phyloP scores from a whole-genome alignment of 352 stramenopile genomes.

The Phytophthora multivora region DNA sequence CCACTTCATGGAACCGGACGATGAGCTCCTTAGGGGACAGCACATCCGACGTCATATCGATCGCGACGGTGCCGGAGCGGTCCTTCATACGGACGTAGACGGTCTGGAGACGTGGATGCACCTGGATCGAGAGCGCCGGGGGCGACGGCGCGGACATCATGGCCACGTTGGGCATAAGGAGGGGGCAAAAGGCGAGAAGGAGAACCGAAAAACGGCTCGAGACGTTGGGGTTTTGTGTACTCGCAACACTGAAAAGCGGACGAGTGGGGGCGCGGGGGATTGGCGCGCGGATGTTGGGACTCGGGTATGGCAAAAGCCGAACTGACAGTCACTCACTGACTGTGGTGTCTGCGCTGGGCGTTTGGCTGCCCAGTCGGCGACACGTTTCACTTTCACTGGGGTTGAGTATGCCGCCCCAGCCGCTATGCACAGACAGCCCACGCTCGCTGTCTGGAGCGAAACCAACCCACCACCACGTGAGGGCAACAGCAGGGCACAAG shows the following conservation, averaged over 20 bases:
- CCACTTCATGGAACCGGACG: constrained; percentile 69
- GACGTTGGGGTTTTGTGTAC: constrained; percentile 3
- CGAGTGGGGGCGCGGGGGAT: constrained; percentile 11
- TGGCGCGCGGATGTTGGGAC: constrained; percentile 1
- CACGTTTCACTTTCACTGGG: constrained; percentile 26
- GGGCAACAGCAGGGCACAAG: constrained; percentile 23
- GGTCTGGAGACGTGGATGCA: constrained; percentile 45
- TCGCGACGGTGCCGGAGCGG: constrained; percentile 55
- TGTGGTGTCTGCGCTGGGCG: neutral
- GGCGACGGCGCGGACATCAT: constrained; percentile 28
- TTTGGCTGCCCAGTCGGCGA: constrained; percentile 5
- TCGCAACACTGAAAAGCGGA: constrained; percentile 16
- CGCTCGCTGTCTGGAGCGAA: constrained; percentile 10
- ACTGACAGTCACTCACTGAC: constrained; percentile 20
- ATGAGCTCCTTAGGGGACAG: constrained; percentile 53
- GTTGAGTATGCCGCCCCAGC: constrained; percentile 30
- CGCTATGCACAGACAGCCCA: constrained; percentile 30
- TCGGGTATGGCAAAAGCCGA: constrained; percentile 33
- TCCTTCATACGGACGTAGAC: constrained; percentile 81
- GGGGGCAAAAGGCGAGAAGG: neutral
- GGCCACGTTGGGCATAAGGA: constrained; percentile 51
- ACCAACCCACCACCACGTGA: constrained; percentile 14
- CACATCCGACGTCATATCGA: constrained; percentile 51
- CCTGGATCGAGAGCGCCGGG: constrained; percentile 49
- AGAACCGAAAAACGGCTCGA: constrained; percentile 1